Evolutionary conservation across 495 filamentous ascomycete genomes (phyloP).

Genomic region (Clavariopsis aquatica): DNA sequence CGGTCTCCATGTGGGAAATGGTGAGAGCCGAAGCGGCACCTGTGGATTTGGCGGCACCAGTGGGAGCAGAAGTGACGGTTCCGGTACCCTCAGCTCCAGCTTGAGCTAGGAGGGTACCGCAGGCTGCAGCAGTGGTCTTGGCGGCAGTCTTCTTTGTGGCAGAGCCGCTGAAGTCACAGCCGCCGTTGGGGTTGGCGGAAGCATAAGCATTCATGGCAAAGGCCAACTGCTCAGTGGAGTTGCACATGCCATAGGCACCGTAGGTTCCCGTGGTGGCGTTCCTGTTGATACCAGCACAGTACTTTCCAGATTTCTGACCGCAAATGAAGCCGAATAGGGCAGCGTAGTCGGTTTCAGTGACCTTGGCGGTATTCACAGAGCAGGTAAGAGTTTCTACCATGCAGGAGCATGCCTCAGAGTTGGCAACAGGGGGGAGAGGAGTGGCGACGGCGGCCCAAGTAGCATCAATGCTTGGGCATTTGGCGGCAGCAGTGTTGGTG

Average conservation of each 20-base stretch:
- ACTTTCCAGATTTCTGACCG: conserved; percentile 50
- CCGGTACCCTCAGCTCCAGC: conserved; percentile 67
- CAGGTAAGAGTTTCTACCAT: conserved; percentile 74
- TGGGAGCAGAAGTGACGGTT: conserved; percentile 52
- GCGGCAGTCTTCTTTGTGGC: conserved; percentile 49
- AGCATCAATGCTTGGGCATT: conserved; percentile 66
- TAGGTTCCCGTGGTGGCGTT: conserved; percentile 75
- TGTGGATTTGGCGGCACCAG: conserved; percentile 44
- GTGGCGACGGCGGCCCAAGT: conserved; percentile 67
- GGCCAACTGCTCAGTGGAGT: conserved; percentile 70
- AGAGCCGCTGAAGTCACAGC: conserved; percentile 77
- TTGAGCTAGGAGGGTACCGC: conserved; percentile 57
- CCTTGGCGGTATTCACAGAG: conserved; percentile 53
- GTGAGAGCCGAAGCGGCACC: conserved; percentile 49
- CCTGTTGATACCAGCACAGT: conserved; percentile 69
- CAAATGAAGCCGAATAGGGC: conserved; percentile 76
- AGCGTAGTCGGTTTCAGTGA: conserved; percentile 57
- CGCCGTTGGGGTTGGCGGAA: conserved; percentile 52
- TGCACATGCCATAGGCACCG: conserved; percentile 91
- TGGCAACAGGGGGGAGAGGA: conserved; percentile 76
- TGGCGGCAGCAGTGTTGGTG: conserved; percentile 68
- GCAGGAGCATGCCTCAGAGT: conserved; percentile 74
- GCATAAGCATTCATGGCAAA: conserved; percentile 86
- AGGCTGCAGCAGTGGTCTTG: conserved; percentile 53
- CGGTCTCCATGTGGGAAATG: conserved; percentile 60